A percentile compares a stretch with the other conserved stretches of the same genome.
phyloP scores from a whole-genome alignment of 1,284 basidiomycete genomes.

The Meira miltonrushii region DNA sequence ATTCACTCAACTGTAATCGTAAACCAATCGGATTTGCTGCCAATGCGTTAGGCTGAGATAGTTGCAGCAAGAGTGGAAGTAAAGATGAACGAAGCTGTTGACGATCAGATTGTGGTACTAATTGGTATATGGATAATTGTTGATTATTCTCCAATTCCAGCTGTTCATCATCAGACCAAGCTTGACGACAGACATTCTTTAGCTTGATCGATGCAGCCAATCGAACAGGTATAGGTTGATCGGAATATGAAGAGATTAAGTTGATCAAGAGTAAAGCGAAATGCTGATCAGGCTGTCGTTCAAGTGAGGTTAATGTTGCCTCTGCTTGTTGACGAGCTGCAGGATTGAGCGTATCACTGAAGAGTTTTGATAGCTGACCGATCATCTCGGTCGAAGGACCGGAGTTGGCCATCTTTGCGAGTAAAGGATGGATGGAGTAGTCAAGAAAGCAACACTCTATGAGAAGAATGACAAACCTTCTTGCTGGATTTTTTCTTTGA shows the following conservation, averaged over 20 bases:
- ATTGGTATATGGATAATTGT: slow-evolving; percentile 5
- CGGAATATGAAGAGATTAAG: slow-evolving; percentile 30
- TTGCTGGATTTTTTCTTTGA: neutral
- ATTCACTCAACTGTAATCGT: slow-evolving; percentile 42
- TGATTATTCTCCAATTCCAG: slow-evolving; percentile 29
- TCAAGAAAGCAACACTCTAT: neutral
- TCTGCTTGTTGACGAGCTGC: slow-evolving; percentile 38
- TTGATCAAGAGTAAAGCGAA: slow-evolving; percentile 43
- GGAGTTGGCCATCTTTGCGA: slow-evolving; percentile 1
- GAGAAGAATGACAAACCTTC: neutral
- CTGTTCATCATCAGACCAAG: slow-evolving; percentile 32
- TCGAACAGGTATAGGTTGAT: slow-evolving; percentile 31
- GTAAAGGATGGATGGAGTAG: neutral
- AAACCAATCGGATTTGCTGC: slow-evolving; percentile 23
- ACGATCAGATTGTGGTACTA: slow-evolving; percentile 14
- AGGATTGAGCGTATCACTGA: slow-evolving; percentile 44
- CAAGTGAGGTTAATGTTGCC: slow-evolving; percentile 33
- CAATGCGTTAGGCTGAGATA: slow-evolving; percentile 2
- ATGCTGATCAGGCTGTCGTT: slow-evolving; percentile 26
- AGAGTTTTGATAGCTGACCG: slow-evolving; percentile 22
- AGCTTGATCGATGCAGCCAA: slow-evolving; percentile 49
- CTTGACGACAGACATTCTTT: slow-evolving; percentile 48
- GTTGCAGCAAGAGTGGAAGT: slow-evolving; percentile 65
- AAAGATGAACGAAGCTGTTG: slow-evolving; percentile 63
- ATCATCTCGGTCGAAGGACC: slow-evolving; percentile 16